Evolutionary conservation across 331 rosid genomes (phyloP), one percentile per base, ranked within the genome.

Genomic region (Quercus lobata): DNA sequence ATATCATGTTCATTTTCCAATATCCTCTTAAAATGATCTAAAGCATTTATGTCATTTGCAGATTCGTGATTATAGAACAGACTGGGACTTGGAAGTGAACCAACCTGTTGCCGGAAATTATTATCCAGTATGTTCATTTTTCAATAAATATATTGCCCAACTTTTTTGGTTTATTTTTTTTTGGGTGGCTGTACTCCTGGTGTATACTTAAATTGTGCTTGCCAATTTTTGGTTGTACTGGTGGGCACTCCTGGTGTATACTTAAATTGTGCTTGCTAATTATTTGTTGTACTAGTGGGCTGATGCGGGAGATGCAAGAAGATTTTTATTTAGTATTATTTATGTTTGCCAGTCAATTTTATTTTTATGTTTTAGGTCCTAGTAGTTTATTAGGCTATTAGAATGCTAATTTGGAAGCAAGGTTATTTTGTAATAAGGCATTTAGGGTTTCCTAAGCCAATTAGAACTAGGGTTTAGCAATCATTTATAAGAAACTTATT

Each of bases 91-190:
- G n/a, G 78, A 88, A 83, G 89, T 88, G 76, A 82, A 83, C 83
- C 91, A 88, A 81, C 91, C 91, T 17, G 78, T 83, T 27, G 91
- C 91, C 8, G 91, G 91, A 88, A 88, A 88, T 82, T 88, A 88
- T 74, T 88, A 88, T 70, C 91, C 91, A 10, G 89, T 88, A 79
- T 62, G 91, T 63, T 77, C 37, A 25, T 16, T 57, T 12, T 29
- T 71, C 56, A 32, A 19, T 41, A 69, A 11, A 61, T 44, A 37
- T 52, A 8, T 27, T 5, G 10, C 55, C 34, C 58, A 9, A 53
- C 6, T 19, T 14, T 30, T 24, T 54, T 21, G 4, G 61, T 16
- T 60, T n/a, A 19, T 44, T 78, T 58, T 35, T 37, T 35, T 35
- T 72, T 83, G 90, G 71, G 84, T 34, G 88, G 62, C 76, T 84